Evolutionary conservation across 179 eudicot genomes (phyloP).

Genomic region (Spergularia azorica): DNA sequence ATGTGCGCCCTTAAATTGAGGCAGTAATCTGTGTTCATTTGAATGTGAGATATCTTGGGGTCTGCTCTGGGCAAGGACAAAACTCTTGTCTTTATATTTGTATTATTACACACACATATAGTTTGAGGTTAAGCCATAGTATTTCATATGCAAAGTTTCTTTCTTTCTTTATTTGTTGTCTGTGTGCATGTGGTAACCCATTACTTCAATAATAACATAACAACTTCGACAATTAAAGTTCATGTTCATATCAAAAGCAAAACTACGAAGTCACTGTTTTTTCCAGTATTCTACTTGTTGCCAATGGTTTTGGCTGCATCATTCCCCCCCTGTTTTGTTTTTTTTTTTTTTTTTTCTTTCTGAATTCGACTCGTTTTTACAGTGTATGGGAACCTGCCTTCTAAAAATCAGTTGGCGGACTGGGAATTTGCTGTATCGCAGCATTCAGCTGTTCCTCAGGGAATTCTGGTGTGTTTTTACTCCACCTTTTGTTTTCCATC

Average conservation of each 20-base stretch:
- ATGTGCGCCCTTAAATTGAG: neutral
- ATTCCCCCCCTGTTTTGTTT: neutral
- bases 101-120: too few species aligned
- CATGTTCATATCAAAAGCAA: neutral
- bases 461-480: slow-evolving; percentile 63
- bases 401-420: slow-evolving; percentile 77
- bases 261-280: too few species aligned
- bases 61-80: neutral
- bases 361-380: slow-evolving; percentile 22
- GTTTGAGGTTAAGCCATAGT: neutral
- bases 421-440: slow-evolving; percentile 97
- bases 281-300: neutral
- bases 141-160: neutral
- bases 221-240: neutral
- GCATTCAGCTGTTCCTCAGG: slow-evolving; percentile 98
- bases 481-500: neutral
- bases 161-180: neutral
- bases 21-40: neutral
- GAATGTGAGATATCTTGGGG: neutral
- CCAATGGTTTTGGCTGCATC: neutral
- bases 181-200: neutral
- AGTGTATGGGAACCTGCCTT: slow-evolving; percentile 97
- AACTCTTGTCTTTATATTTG: neutral
- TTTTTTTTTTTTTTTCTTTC: neutral
- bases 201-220: neutral